Evolutionary conservation across 345 rosid genomes (phyloP).

Genomic region (Syzygium jambos): DNA sequence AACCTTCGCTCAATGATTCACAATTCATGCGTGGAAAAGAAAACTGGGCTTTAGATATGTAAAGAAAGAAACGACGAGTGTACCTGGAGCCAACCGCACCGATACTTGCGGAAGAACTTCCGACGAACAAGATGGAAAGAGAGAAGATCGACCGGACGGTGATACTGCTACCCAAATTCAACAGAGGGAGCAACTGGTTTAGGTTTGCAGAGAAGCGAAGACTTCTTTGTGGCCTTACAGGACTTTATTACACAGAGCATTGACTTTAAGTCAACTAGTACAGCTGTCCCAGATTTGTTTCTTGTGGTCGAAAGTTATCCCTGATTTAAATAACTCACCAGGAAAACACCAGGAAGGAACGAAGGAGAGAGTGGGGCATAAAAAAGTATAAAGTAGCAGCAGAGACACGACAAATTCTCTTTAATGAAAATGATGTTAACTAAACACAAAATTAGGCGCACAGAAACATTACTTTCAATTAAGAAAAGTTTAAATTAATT

Average conservation of each 20-base stretch:
- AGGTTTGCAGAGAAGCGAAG: neutral
- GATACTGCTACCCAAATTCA: accelerated
- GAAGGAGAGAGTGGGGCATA: neutral
- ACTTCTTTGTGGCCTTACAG: neutral
- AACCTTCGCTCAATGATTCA: neutral
- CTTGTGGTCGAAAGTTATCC: neutral
- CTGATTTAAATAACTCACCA: neutral
- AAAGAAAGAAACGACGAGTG: neutral
- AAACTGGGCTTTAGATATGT: neutral
- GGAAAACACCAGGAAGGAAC: neutral
- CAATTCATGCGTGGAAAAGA: neutral
- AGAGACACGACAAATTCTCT: neutral
- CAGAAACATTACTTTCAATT: neutral
- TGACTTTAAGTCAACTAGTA: neutral
- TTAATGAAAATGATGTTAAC: no score
- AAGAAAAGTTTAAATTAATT: no score
- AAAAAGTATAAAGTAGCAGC: neutral
- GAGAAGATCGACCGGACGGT: neutral
- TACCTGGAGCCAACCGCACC: neutral
- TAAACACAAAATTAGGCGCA: no score
- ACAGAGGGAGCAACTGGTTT: neutral
- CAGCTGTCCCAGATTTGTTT: neutral
- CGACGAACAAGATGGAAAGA: neutral
- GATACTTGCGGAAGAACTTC: neutral
- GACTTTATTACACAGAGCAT: neutral